Percentiles rank a stretch among this genome's conserved stretches.
phyloP scores from a whole-genome alignment of 2,329 filamentous ascomycete genomes.

The Torrubiella hemipterigena region DNA sequence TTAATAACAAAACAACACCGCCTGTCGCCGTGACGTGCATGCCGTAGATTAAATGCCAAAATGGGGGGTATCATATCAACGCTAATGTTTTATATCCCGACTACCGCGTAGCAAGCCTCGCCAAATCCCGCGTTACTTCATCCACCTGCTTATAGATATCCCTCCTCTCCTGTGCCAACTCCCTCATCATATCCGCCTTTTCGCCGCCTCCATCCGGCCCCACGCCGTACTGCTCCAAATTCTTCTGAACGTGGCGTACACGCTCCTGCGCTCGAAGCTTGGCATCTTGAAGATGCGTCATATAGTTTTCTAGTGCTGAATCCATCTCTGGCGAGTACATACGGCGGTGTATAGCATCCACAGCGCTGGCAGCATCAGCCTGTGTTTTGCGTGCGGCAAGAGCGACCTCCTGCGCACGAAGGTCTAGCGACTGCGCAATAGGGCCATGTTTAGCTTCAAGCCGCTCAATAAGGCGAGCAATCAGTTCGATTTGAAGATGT shows the following conservation, averaged over 20 bases:
- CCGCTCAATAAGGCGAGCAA: slow-evolving; percentile 32
- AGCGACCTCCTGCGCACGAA: slow-evolving; percentile 33
- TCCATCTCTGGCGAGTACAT: slow-evolving; percentile 33
- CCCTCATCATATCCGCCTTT: slow-evolving; percentile 35
- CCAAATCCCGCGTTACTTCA: slow-evolving; percentile 36
- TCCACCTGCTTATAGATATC: slow-evolving; percentile 37
- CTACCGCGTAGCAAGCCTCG: slow-evolving; percentile 16
- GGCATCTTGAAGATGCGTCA: slow-evolving; percentile 35
- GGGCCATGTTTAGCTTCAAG: slow-evolving; percentile 44
- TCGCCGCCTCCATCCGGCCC: slow-evolving; percentile 28
- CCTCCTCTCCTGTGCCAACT: slow-evolving; percentile 38
- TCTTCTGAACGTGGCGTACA: slow-evolving; percentile 24
- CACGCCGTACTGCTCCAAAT: slow-evolving; percentile 37
- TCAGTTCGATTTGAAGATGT: slow-evolving; percentile 21
- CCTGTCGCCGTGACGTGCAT: too few species aligned
- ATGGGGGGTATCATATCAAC: neutral
- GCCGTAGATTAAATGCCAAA: too few species aligned
- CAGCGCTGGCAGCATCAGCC: slow-evolving; percentile 21
- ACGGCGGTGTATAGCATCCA: slow-evolving; percentile 21
- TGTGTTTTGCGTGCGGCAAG: slow-evolving; percentile 30
- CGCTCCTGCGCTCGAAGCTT: slow-evolving; percentile 31
- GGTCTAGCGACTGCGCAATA: slow-evolving; percentile 36
- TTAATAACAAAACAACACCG: too few species aligned
- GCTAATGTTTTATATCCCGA: neutral
- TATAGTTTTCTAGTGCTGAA: slow-evolving; percentile 33